Conservation (phyloP, 306 rosid genomes). For the Carpinus fangiana region DNA sequence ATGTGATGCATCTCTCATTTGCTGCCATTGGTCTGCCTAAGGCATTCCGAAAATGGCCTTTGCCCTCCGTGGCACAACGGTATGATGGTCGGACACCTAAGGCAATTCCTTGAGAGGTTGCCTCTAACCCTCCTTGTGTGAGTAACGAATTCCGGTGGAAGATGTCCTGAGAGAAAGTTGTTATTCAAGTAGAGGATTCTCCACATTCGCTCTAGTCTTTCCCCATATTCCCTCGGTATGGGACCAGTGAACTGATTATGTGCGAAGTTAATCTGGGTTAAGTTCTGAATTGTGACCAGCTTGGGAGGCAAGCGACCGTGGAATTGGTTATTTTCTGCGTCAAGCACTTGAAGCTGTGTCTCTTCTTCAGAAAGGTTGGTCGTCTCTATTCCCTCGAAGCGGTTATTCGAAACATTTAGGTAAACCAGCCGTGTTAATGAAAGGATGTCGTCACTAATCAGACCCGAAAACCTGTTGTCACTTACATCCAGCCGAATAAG, state of each 20-base stretch:
- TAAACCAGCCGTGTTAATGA: conserved; percentile 21
- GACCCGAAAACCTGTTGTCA: conserved; percentile 40
- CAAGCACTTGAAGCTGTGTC: conserved; percentile 34
- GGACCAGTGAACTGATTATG: conserved; percentile 37
- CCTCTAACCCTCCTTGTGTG: conserved; percentile 22
- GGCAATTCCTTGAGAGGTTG: conserved; percentile 51
- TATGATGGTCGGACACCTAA: conserved; percentile 34
- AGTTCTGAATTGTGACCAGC: conserved; percentile 35
- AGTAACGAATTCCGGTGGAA: conserved; percentile 31
- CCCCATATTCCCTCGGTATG: conserved; percentile 44
- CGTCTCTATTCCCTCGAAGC: conserved; percentile 33
- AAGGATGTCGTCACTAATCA: conserved; percentile 28
- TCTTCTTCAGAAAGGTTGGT: conserved; percentile 2
- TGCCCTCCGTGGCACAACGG: conserved; percentile 38
- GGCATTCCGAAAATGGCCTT: conserved; percentile 39
- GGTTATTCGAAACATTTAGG: conserved; percentile 45
- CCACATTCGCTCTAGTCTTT: conserved; percentile 31
- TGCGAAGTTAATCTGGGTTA: conserved; percentile 37
- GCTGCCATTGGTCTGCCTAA: conserved; percentile 2
- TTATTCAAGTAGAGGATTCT: conserved; percentile 35
- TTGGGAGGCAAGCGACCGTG: conserved; percentile 43
- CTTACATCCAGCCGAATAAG: conserved; percentile 40
- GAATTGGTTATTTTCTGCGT: conserved; percentile 43
- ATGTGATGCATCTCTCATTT: background rate
- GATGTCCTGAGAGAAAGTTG: conserved; percentile 42